Evolutionary conservation across 2,329 filamentous ascomycete genomes (phyloP), one percentile per base, ranked within the genome.

Genomic region (Aureobasidium sp.): DNA sequence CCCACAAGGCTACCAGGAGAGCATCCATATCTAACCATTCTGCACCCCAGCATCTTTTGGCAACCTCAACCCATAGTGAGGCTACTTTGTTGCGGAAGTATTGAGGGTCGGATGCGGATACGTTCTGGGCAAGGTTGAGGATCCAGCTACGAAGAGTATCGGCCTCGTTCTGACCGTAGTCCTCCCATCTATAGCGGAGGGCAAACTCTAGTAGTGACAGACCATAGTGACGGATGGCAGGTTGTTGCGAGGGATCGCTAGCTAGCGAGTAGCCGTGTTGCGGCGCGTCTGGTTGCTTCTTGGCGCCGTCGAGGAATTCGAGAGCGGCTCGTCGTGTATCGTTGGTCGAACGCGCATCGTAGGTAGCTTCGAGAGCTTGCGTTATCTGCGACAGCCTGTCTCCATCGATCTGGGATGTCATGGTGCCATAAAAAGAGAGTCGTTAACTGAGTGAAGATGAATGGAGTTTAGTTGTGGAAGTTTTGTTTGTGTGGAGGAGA

Each of bases 21-120:
- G 86, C 78, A 73, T 99, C 95, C 93, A 99, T 96, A 71, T 95
- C 86, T 79, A 89, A 86, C 94, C 95, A 99, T 64, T 94, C 89
- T n/a, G 83, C 90, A 41, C 69, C 72, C 94, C 94, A 99, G 71
- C 86, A 89, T 69, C 93, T 84, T 78, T 97, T 97, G 44, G 92
- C 91, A 59, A 96, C 81, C 74, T 97, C 94, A 8, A 92, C 90
- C 94, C 94, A 99, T 64, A 99, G 78, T 75, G 96, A 89, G 32
- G 90, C 91, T 37, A 94, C 87, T 77, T 99, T 99, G 80, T 96
- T 97, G 67, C 93, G 84, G 66, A 97, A 79, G 72, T 92, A 99
- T 36, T 83, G 74, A 3, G 91, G 90, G 71, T 97, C 93, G 25
- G 86, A 82, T 49, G 82, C 82, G 5, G 84, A 80, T 47, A 95